phyloP scores from a whole-genome alignment of 345 rosid species.

The Eucalyptus erythrocorys region DNA sequence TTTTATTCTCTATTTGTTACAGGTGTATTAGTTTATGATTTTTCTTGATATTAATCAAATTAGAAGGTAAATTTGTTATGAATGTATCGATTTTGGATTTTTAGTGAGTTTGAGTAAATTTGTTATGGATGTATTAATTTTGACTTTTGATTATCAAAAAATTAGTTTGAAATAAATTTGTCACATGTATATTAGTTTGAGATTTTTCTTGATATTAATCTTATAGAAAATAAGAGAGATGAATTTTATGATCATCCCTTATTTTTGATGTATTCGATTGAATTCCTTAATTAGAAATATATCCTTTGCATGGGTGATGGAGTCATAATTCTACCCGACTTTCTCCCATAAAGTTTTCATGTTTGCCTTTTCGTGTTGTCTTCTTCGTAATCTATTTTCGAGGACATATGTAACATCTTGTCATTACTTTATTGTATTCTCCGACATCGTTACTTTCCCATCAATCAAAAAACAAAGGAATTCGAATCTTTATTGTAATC shows the following conservation, averaged over 20 bases:
- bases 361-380: neutral
- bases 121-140: no score
- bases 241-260: neutral
- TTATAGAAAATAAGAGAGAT: neutral
- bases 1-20: no score
- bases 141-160: no score
- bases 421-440: neutral
- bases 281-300: neutral
- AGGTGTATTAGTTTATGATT: no score
- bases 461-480: neutral
- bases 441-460: neutral
- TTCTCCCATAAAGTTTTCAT: neutral
- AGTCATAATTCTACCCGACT: neutral
- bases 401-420: neutral
- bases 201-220: rapidly evolving
- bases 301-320: neutral
- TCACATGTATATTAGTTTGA: no score
- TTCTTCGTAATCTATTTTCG: neutral
- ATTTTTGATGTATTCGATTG: neutral
- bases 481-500: neutral
- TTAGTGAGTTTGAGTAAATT: no score
- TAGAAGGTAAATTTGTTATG: no score
- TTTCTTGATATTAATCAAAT: no score
- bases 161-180: rapidly evolving
- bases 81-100: no score